Evolutionary conservation across 169 alveolate species (phyloP).

Genomic region (Plasmodium malariae): DNA sequence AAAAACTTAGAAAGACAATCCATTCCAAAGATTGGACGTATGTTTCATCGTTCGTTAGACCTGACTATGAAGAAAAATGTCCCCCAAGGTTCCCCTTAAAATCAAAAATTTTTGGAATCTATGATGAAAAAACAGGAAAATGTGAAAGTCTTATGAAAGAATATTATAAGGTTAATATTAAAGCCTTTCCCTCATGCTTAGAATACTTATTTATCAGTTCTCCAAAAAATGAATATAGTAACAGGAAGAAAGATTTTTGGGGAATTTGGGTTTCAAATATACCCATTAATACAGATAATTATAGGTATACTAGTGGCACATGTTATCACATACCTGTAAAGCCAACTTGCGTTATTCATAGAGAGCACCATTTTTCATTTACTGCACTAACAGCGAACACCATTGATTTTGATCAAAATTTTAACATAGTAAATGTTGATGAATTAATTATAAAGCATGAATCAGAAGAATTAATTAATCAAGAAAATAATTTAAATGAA

Average conservation of each 20-base stretch:
- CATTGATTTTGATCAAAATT: constrained; percentile 51
- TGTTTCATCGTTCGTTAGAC: constrained; percentile 67
- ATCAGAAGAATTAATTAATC: neutral
- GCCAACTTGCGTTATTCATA: constrained; percentile 68
- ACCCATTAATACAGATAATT: constrained; percentile 34
- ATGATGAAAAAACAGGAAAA: constrained; percentile 68
- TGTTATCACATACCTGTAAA: constrained; percentile 46
- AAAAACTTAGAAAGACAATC: constrained; percentile 22
- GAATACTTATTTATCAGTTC: constrained; percentile 42
- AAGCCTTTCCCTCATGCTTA: constrained; percentile 20
- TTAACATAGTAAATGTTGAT: constrained; percentile 15
- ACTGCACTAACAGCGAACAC: constrained; percentile 60
- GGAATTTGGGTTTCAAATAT: constrained; percentile 46
- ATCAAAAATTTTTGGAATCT: constrained; percentile 48
- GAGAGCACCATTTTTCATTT: constrained; percentile 61
- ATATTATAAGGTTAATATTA: neutral
- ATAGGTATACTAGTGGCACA: constrained; percentile 6
- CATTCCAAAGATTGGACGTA: constrained; percentile 62
- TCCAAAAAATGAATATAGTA: neutral
- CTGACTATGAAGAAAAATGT: constrained; percentile 76
- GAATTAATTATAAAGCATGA: neutral
- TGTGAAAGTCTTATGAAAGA: constrained; percentile 34
- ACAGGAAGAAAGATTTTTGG: neutral
- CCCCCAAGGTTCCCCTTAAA: constrained; percentile 72
- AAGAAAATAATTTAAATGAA: neutral